phyloP scores from a whole-genome alignment of 306 rosid genomes.

The Cercis canadensis region DNA sequence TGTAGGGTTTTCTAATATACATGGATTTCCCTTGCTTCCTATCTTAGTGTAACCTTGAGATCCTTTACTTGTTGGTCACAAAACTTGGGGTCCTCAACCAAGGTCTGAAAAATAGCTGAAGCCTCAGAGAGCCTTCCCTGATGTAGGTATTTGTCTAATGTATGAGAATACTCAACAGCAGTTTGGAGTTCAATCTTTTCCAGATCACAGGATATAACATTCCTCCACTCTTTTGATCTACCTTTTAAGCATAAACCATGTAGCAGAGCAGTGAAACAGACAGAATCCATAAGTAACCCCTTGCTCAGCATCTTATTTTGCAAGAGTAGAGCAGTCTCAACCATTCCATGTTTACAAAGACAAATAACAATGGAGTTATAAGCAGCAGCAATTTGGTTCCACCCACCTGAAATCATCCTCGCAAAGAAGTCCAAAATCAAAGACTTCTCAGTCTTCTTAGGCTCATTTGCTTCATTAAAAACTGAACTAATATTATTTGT shows the following conservation, averaged over 20 bases:
- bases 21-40: conserved; percentile 35
- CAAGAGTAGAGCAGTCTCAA: conserved; percentile 64
- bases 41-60: conserved; percentile 38
- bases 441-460: conserved; percentile 40
- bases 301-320: conserved; percentile 56
- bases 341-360: conserved; percentile 74
- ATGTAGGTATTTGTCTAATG: conserved; percentile 59
- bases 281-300: conserved; percentile 59
- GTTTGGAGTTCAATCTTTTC: conserved; percentile 56
- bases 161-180: conserved; percentile 62
- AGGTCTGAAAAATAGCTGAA: conserved; percentile 60
- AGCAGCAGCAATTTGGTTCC: conserved; percentile 56
- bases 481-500: conserved; percentile 37
- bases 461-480: conserved; percentile 31
- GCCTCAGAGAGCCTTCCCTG: conserved; percentile 66
- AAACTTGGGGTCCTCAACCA: conserved; percentile 51
- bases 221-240: conserved; percentile 69
- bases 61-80: conserved; percentile 39
- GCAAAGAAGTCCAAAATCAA: conserved; percentile 61
- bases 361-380: conserved; percentile 72
- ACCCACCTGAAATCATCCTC: conserved; percentile 73
- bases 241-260: conserved; percentile 74
- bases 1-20: background rate
- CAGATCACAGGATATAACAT: conserved; percentile 52
- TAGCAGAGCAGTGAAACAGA: conserved; percentile 66